phyloP scores from a whole-genome alignment of 495 filamentous ascomycete genomes.

The Talaromyces ruber region DNA sequence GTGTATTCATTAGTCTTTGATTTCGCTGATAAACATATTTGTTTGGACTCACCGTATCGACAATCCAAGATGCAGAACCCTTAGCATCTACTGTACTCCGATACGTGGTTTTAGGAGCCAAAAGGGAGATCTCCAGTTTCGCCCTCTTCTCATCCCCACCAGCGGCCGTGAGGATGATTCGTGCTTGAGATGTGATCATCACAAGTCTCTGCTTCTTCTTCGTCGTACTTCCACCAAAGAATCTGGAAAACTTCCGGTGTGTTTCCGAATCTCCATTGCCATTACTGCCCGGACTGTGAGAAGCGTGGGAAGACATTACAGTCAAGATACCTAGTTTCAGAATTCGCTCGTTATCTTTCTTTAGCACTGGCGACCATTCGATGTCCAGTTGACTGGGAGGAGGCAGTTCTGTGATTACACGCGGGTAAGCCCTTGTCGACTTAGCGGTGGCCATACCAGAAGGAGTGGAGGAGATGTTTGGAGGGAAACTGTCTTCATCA shows the following conservation, averaged over 20 bases:
- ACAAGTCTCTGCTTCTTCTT: constrained; percentile 91
- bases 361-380: constrained; percentile 96
- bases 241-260: constrained; percentile 80
- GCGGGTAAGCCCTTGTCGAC: constrained; percentile 48
- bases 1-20: not conserved
- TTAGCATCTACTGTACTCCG: constrained; percentile 73
- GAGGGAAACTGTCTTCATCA: constrained; percentile 33
- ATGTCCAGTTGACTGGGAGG: constrained; percentile 96
- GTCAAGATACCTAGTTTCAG: constrained; percentile 86
- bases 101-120: constrained; percentile 64
- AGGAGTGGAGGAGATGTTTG: constrained; percentile 40
- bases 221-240: constrained; percentile 81
- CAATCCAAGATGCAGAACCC: constrained; percentile 77
- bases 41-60: constrained; percentile 73
- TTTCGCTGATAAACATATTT: not conserved
- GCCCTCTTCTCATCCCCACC: constrained; percentile 94
- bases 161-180: constrained; percentile 83
- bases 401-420: constrained; percentile 90
- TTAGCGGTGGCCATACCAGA: constrained; percentile 19
- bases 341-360: constrained; percentile 84
- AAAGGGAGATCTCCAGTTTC: constrained; percentile 80
- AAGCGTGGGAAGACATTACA: constrained; percentile 66
- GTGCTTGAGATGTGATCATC: constrained; percentile 87
- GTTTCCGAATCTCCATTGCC: constrained; percentile 50
- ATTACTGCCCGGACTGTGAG: constrained; percentile 58